These are phyloP conservation scores for Tephrocybe sp. DNA, from an alignment of 768 basidiomycete species.

Conservation along the genomic window DNA sequence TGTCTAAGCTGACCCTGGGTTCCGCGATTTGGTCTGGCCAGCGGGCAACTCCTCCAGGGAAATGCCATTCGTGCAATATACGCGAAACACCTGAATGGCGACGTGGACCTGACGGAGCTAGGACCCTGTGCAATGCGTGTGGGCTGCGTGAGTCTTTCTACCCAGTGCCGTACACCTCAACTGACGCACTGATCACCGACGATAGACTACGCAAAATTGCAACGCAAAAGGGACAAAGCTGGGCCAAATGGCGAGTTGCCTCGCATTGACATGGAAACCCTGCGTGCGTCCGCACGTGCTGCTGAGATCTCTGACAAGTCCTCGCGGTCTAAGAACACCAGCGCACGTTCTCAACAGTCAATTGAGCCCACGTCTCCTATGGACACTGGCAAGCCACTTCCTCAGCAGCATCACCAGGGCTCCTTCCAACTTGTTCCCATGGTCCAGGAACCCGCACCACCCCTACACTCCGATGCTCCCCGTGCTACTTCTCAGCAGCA, in stretches of 20 bases:
- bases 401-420: conserved; percentile 48
- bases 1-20: conserved; percentile 19
- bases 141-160: conserved; percentile 65
- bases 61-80: conserved; percentile 87
- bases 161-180: not conserved
- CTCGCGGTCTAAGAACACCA: conserved; percentile 19
- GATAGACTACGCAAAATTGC: conserved; percentile 79
- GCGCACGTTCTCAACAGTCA: conserved; percentile 24
- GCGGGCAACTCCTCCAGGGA: conserved; percentile 84
- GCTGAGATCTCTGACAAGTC: conserved; percentile 44
- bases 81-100: conserved; percentile 89
- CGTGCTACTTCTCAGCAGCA: conserved; percentile 17
- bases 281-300: conserved; percentile 71
- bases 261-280: conserved; percentile 72
- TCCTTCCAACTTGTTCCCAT: conserved; percentile 57
- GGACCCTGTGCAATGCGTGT: conserved; percentile 85
- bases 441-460: conserved; percentile 14
- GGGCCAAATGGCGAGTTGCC: conserved; percentile 53
- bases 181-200: not conserved
- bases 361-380: conserved; percentile 29
- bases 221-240: conserved; percentile 74
- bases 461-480: conserved; percentile 18
- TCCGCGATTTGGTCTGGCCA: conserved; percentile 39
- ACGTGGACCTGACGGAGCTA: conserved; percentile 79
- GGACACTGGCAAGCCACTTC: conserved; percentile 28